Base-by-base conservation (phyloP, 805 yeast species). In the Zygosaccharomyces pseudorouxii region DNA sequence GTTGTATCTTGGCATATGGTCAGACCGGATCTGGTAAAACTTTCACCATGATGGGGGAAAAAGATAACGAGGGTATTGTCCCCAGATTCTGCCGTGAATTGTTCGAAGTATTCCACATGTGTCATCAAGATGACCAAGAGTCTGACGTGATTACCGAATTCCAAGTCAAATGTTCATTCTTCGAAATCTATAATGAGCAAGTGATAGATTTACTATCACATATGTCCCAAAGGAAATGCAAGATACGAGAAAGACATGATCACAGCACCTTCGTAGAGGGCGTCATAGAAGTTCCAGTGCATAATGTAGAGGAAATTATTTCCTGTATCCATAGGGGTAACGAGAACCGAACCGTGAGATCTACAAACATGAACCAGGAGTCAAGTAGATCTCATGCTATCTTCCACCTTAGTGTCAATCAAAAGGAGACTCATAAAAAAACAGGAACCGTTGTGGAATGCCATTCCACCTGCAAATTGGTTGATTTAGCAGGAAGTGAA, bases 401-500 rank as follows among this genome's bases (percentile, higher is more conserved):
- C 22, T 80, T 88, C 53, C 84, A 84, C 47, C 72, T 90, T 4
- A 77, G 77, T 45, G 69, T 89, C 5, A 71, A 77, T 12, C 92
- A 86, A 58, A 78, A 77, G 59, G 74, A 77, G 55, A 52, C 72
- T n/a, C 66, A 67, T 3, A 72, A 75, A 3, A 56, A 57, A 19
- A 42, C 50, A 10, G 19, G 42, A 12, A 39, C 48, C 51, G n/a
- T 53, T 42, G 33, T 25, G 19, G 14, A 86, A 85, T 12, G 81
- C 78, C 51, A 71, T 89, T 50, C 84, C 8, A 45, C 42, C 27
- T 41, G 44, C 20, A 45, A 82, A 57, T 65, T 89, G 36, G 92
- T 88, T 10, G 97, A 89, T 68, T 73, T 89, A 54, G 96, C 96
- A 0, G 96, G 96, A 4, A 82, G 92, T 19, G 96, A 90, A 35